Conservation (phyloP, 2,329 filamentous ascomycete genomes). For the Fusarium domesticum region DNA sequence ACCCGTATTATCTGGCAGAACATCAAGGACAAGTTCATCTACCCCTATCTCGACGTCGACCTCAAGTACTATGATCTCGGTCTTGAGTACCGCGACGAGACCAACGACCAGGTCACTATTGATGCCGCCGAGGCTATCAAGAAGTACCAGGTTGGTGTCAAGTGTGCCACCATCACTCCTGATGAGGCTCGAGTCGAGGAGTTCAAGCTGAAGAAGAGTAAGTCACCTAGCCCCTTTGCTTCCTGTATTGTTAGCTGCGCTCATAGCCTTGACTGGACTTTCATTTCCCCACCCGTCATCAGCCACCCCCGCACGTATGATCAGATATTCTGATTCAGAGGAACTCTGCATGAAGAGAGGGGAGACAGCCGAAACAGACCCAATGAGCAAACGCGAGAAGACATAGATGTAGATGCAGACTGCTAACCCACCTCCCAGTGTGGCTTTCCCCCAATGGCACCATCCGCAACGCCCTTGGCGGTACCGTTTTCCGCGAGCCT, state of each 20-base stretch:
- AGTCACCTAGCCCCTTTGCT: conserved; percentile 36
- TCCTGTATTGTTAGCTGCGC: conserved; percentile 1
- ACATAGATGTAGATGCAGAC: background rate
- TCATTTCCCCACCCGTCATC: conserved; percentile 16
- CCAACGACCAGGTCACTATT: conserved; percentile 91
- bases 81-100: conserved; percentile 91
- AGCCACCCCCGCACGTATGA: conserved; percentile 27
- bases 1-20: conserved; percentile 98
- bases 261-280: no score
- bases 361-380: conserved; percentile 6
- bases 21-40: conserved; percentile 99
- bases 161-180: conserved; percentile 98
- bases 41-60: conserved; percentile 93
- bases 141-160: conserved; percentile 98
- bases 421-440: conserved; percentile 53
- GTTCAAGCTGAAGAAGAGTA: conserved; percentile 98
- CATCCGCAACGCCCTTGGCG: conserved; percentile 72
- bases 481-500: conserved; percentile 98
- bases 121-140: conserved; percentile 97
- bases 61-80: conserved; percentile 98
- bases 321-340: conserved; percentile 3
- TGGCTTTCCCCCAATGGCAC: conserved; percentile 98
- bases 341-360: conserved; percentile 6
- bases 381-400: conserved; percentile 12
- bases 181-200: conserved; percentile 96